Evolutionary conservation across 2,329 filamentous ascomycete genomes (phyloP).

Genomic region (Chaetothyriales sp.): DNA sequence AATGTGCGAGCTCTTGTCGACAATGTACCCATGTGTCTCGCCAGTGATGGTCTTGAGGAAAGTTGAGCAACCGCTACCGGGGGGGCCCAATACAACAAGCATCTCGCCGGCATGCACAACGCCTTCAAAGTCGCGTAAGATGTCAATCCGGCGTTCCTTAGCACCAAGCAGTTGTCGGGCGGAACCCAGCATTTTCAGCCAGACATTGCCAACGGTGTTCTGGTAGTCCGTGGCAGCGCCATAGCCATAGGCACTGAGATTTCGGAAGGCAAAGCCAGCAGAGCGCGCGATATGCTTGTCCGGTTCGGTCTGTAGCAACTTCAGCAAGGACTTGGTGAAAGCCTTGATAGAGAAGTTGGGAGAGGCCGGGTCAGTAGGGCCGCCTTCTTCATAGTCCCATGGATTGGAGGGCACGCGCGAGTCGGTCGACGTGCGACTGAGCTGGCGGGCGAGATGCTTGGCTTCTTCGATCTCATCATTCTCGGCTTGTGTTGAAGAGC

Average conservation of each 20-base stretch:
- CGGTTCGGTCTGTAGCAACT: conserved; percentile 25
- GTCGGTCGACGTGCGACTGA: conserved; percentile 9
- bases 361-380: conserved; percentile 30
- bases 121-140: conserved; percentile 50
- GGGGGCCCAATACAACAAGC: conserved; percentile 40
- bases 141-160: conserved; percentile 37
- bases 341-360: conserved; percentile 31
- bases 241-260: conserved; percentile 26
- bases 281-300: conserved; percentile 25
- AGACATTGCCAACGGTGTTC: conserved; percentile 29
- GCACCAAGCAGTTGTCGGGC: conserved; percentile 19
- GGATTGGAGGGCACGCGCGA: conserved; percentile 7
- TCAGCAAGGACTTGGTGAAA: conserved; percentile 34
- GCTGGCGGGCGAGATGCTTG: conserved; percentile 14
- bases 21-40: conserved; percentile 60
- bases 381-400: conserved; percentile 17
- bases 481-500: conserved; percentile 5
- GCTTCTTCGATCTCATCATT: conserved; percentile 8
- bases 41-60: conserved; percentile 69
- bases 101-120: conserved; percentile 43
- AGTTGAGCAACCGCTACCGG: conserved; percentile 50
- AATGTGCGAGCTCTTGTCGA: conserved; percentile 53
- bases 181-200: conserved; percentile 23
- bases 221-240: conserved; percentile 25
- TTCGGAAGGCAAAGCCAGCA: conserved; percentile 27